Evolutionary conservation across 2,329 filamentous ascomycete genomes (phyloP), one percentile per base, ranked within the genome.

Genomic region (Microdochium bolleyi): DNA sequence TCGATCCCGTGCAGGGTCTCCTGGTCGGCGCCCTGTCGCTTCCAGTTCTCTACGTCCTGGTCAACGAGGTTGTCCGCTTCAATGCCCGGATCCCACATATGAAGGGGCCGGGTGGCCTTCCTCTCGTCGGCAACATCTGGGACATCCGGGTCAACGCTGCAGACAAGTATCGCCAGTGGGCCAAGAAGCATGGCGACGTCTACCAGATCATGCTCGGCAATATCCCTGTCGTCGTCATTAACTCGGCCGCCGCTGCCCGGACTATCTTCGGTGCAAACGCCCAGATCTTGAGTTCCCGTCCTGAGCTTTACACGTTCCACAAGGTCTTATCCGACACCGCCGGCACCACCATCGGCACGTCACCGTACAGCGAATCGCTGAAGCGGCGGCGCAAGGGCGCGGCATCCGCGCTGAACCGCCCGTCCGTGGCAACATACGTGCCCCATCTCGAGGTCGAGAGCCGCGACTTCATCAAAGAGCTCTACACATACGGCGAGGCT

Each of bases 281-380:
- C 0, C 76, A 80, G 56, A 77, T 79, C 0, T 62, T 81, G 50
- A 78, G 73, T 53, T 82, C 78, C 0, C 66, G 79, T 19, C 79
- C 79, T 0, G 76, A 80, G 55, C 78, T 82, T 51, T 82, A 82
- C 62, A 81, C 78, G 1, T 81, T 83, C 52, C 79, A 83, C 60
- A 81, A 79, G 65, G 77, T 85, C 2, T 71, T 85, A 2, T 84
- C 80, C 2, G 81, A 84, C 46, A 86, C 83, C 0, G 78, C 82
- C 1, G 83, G 83, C 5, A 86, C 83, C 1, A 87, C 84, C 0
- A 86, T 87, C 53, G 84, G 84, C 0, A 87, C 84, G 0, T 83
- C 80, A 1, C 84, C 84, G 0, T 87, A 84, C 61, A 82, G 77
- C 52, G 83, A 87, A 3, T 83, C 78, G 0, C 66, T 86, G 25